Base-by-base conservation (phyloP, 2,329 filamentous ascomycete species). In the Aspergillus sp. region DNA sequence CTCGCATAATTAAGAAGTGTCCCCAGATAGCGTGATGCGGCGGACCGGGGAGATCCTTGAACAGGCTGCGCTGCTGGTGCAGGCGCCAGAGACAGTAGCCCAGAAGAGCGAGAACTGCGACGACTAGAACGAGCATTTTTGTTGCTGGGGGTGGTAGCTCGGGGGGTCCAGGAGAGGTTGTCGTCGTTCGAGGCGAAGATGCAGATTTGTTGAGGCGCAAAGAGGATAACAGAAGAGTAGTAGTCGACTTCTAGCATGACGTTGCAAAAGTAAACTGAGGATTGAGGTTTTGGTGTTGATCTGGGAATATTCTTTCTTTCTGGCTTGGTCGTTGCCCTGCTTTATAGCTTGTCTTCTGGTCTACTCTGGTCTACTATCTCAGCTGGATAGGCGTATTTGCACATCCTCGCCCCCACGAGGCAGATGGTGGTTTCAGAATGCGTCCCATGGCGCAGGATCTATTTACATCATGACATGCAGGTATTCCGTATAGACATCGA, bases 1-100 rank as follows among this genome's bases (percentile, higher is more conserved):
- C 51, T 12, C 49, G 51, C 51, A 53, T 53, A 26, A 53, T 30
- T 29, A 53, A 52, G 41, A 53, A 53, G 49, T 53, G 51, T 38
- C 51, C 51, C 51, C 51, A 53, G 44, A 53, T 47, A 47, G 51
- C 51, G 51, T 53, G 51, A 53, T 53, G 51, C 38, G 51, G 51
- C 40, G 51, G 51, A 29, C 51, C 51, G 46, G 51, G 51, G 38
- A 53, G 46, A 45, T 44, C 33, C 52, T 52, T 53, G 51, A 53
- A 49, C 51, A 53, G 52, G 38, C 30, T 32, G 32, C 46, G 46
- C 34, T 53, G 51, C 39, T 52, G 51, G 42, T 40, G 42, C 36
- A 49, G 46, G 49, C 49, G 48, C 10, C 38, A 41, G 30, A 53
- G 46, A 38, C 46, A 44, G 44, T 53, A 53, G 47, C 29, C 42